Evolutionary conservation across 2,329 filamentous ascomycete genomes (phyloP).

Genomic region (Chaetomium olivaceum): DNA sequence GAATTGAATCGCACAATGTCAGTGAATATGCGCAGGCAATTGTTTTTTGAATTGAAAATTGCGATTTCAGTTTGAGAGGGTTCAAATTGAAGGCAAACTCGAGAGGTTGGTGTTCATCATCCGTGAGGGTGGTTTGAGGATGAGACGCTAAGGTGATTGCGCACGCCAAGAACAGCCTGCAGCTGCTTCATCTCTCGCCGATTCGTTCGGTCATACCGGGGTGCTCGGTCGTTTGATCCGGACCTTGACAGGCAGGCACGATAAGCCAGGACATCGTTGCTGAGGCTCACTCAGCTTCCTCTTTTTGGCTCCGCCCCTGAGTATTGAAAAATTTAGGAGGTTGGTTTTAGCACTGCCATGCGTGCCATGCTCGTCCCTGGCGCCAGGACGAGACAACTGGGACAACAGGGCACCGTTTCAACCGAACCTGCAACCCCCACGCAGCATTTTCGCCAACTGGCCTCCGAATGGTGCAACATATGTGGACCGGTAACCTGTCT

Average conservation of each 20-base stretch:
- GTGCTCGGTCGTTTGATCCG: not conserved
- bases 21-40: not conserved
- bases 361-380: not conserved
- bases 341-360: not conserved
- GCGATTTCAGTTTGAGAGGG: not conserved
- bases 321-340: not conserved
- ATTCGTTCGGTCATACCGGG: not conserved
- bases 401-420: not conserved
- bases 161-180: slow-evolving; percentile 11
- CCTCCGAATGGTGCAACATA: not conserved
- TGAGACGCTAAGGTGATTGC: slow-evolving; percentile 10
- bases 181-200: not conserved
- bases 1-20: not conserved
- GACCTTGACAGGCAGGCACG: not conserved
- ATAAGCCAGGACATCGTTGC: not conserved
- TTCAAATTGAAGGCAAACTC: not conserved
- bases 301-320: not conserved
- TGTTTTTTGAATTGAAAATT: not conserved
- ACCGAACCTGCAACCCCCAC: not conserved
- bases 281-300: not conserved
- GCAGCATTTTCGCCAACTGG: not conserved
- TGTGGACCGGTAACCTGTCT: not conserved
- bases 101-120: slow-evolving; percentile 9
- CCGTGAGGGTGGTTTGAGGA: not conserved
- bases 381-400: not conserved